phyloP scores from a whole-genome alignment of 257 asterid species.

The Verbascum thapsus region DNA sequence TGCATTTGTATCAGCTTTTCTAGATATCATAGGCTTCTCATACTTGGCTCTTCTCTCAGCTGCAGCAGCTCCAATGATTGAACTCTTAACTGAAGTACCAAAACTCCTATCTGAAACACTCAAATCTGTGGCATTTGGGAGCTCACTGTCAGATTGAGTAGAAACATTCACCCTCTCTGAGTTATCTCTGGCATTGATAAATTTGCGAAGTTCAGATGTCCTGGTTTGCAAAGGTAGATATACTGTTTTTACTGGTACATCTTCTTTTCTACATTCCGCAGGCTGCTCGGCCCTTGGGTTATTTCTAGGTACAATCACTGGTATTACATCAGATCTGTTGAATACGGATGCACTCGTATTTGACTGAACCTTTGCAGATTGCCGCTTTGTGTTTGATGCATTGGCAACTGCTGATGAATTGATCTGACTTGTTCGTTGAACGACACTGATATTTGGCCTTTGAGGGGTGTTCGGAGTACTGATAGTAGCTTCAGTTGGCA shows the following conservation, averaged over 20 bases:
- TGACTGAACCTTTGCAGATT: constrained; percentile 62
- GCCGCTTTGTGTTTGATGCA: constrained; percentile 62
- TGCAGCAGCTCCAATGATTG: constrained; percentile 39
- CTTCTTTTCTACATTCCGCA: constrained; percentile 80
- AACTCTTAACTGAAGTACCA: constrained; percentile 50
- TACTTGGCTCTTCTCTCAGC: constrained; percentile 54
- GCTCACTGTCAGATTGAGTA: constrained; percentile 53
- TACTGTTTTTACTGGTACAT: constrained; percentile 59
- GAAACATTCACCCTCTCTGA: constrained; percentile 49
- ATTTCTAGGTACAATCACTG: constrained; percentile 83
- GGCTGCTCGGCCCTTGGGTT: constrained; percentile 66
- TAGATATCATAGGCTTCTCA: constrained; percentile 48
- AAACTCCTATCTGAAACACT: constrained; percentile 49
- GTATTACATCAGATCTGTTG: constrained; percentile 72
- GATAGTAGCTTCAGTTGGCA: constrained; percentile 58
- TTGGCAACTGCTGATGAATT: constrained; percentile 48
- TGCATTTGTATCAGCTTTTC: constrained; percentile 51
- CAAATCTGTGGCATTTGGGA: constrained; percentile 47
- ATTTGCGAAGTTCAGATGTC: constrained; percentile 61
- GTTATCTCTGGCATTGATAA: constrained; percentile 59
- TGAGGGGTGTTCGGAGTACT: constrained; percentile 78
- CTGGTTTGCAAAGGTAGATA: constrained; percentile 64
- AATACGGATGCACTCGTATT: constrained; percentile 46
- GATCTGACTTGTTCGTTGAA: constrained; percentile 53
- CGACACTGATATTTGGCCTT: constrained; percentile 51